These are phyloP conservation scores for Cryptosporidium andersoni DNA, from an alignment of 169 alveolate genomes.

Conservation along the genomic window DNA sequence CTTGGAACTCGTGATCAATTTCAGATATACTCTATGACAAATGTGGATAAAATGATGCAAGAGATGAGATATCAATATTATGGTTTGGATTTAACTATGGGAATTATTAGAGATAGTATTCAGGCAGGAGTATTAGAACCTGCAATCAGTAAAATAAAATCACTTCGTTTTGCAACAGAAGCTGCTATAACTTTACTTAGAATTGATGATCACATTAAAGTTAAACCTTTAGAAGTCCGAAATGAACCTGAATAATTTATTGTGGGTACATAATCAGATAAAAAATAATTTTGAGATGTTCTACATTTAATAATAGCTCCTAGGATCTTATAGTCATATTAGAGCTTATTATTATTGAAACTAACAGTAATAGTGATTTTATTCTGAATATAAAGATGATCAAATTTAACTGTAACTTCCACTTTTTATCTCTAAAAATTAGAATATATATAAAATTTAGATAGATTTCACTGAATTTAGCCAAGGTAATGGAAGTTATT, in stretches of 20 bases:
- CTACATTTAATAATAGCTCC: too few species aligned
- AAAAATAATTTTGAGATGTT: too few species aligned
- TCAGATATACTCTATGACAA: slow-evolving; percentile 58
- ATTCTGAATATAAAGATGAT: too few species aligned
- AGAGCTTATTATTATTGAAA: too few species aligned
- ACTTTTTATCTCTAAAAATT: too few species aligned
- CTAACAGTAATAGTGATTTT: too few species aligned
- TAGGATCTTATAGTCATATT: too few species aligned
- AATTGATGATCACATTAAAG: slow-evolving; percentile 95
- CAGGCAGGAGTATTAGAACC: slow-evolving; percentile 97
- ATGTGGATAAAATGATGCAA: slow-evolving; percentile 74
- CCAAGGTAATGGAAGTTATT: too few species aligned
- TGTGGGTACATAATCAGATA: neutral
- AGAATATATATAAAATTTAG: too few species aligned
- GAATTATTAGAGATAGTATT: slow-evolving; percentile 93
- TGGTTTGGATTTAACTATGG: slow-evolving; percentile 95
- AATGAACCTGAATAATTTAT: slow-evolving; percentile 19
- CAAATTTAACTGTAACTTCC: too few species aligned
- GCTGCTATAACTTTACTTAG: slow-evolving; percentile 98
- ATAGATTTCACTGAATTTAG: too few species aligned
- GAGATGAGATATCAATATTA: slow-evolving; percentile 83
- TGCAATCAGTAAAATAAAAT: slow-evolving; percentile 91
- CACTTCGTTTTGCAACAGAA: slow-evolving; percentile 97
- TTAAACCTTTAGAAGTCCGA: slow-evolving; percentile 72
- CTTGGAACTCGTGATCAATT: slow-evolving; percentile 72